phyloP scores from a whole-genome alignment of 2,329 filamentous ascomycete genomes.

The Xylariaceae sp. region DNA sequence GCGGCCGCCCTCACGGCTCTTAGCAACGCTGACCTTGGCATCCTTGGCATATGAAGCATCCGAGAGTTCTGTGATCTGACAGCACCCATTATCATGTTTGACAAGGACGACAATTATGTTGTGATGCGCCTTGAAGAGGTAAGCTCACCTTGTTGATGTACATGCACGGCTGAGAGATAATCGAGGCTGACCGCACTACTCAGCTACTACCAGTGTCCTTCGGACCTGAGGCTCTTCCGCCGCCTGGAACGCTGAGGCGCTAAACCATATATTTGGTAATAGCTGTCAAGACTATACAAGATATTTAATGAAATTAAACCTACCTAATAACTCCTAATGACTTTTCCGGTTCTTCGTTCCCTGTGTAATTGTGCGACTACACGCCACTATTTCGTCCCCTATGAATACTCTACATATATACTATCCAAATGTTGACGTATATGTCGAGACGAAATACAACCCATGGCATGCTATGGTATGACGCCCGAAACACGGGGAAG shows the following conservation, averaged over 20 bases:
- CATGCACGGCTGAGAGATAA: background rate
- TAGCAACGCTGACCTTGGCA: slow-evolving; percentile 5
- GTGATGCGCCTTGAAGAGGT: slow-evolving; percentile 73
- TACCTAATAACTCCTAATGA: no score
- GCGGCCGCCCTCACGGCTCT: background rate
- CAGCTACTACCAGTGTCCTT: slow-evolving; percentile 73
- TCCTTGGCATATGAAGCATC: slow-evolving; percentile 56
- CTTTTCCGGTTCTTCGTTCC: no score
- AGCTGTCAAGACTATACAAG: background rate
- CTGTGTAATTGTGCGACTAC: no score
- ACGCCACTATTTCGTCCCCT: no score
- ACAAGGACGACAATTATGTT: slow-evolving; percentile 75
- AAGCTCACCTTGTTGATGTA: slow-evolving; percentile 32
- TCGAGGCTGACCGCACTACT: slow-evolving; percentile 14
- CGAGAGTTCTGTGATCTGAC: slow-evolving; percentile 74
- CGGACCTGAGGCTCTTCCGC: slow-evolving; percentile 64
- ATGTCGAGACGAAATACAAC: no score
- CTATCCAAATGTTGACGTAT: no score
- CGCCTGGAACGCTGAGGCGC: slow-evolving; percentile 36
- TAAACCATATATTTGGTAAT: no score
- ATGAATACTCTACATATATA: no score
- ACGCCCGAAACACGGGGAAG: no score
- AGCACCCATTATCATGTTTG: slow-evolving; percentile 90
- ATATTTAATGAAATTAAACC: no score
- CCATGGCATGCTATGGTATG: no score